A percentile compares a stretch with the other conserved stretches of the same genome.
Conservation (phyloP, 2,329 filamentous ascomycete species). For the Epicoccum nigrum region DNA sequence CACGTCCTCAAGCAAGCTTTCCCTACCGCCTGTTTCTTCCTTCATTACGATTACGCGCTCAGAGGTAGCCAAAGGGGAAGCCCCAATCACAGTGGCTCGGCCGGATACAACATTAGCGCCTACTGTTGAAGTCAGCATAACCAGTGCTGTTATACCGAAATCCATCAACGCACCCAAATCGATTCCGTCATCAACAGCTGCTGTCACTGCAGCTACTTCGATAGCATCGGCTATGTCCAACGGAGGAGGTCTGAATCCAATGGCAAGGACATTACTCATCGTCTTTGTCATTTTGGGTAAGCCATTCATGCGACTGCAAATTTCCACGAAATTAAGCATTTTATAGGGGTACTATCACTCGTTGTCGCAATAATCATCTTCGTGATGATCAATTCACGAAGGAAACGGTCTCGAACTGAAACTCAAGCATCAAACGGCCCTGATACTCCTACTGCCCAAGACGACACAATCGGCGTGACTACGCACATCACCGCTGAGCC, state of each 20-base stretch:
- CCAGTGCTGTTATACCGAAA: not conserved
- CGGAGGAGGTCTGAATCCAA: conserved; percentile 2
- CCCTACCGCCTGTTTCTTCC: not conserved
- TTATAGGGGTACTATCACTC: conserved; percentile 3
- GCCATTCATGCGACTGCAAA: not conserved
- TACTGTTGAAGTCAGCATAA: not conserved
- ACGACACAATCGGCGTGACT: not conserved
- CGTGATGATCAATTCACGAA: conserved; percentile 6
- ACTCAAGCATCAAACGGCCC: not conserved
- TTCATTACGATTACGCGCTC: conserved; percentile 10
- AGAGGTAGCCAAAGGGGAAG: not conserved
- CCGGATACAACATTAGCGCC: not conserved
- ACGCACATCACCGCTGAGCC: conserved; percentile 1
- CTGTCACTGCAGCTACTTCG: not conserved
- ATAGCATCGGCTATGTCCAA: not conserved
- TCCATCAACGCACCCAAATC: conserved; percentile 3
- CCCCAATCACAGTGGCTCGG: not conserved
- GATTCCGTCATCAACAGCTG: not conserved
- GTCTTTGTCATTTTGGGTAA: conserved; percentile 11
- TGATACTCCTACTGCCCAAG: not conserved
- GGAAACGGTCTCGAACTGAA: not conserved
- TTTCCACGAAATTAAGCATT: not conserved
- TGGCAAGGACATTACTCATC: conserved; percentile 4
- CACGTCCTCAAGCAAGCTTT: not conserved
- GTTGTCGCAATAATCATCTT: not conserved